phyloP scores from a whole-genome alignment of 495 filamentous ascomycete genomes.

The Extremus antarcticus region DNA sequence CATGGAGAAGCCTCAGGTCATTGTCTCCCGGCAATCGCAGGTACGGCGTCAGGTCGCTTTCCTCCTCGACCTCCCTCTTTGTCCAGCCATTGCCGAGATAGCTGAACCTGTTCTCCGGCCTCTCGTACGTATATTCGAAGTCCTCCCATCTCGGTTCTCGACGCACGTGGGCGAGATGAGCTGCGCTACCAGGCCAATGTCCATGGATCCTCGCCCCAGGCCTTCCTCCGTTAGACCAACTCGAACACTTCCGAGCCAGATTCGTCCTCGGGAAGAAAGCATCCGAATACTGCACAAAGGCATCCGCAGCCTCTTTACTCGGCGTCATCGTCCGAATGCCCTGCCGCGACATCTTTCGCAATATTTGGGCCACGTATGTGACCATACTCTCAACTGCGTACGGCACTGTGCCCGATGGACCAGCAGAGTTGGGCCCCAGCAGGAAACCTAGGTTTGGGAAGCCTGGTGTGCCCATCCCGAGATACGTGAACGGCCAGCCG shows the following conservation, averaged over 20 bases:
- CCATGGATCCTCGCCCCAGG: conserved; percentile 49
- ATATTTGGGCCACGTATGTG: conserved; percentile 46
- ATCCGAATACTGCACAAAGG: conserved; percentile 52
- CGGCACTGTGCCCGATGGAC: conserved; percentile 41
- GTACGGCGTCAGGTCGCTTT: conserved; percentile 40
- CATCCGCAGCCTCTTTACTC: conserved; percentile 43
- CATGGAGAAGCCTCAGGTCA: conserved; percentile 39
- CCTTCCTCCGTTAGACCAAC: conserved; percentile 57
- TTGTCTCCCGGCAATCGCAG: conserved; percentile 29
- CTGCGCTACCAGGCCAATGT: conserved; percentile 56
- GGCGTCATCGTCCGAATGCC: conserved; percentile 51
- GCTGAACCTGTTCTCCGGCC: conserved; percentile 41
- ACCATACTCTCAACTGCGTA: conserved; percentile 39
- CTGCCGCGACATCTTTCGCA: conserved; percentile 54
- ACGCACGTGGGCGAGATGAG: conserved; percentile 45
- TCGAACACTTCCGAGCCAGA: conserved; percentile 51
- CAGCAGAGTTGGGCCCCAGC: conserved; percentile 40
- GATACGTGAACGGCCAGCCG: conserved; percentile 53
- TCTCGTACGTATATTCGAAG: conserved; percentile 50
- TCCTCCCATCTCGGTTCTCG: conserved; percentile 58
- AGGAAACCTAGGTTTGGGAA: conserved; percentile 56
- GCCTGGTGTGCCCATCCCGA: conserved; percentile 48
- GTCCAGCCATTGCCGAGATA: conserved; percentile 51
- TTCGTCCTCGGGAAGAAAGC: conserved; percentile 52
- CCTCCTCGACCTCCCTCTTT: conserved; percentile 30